Evolutionary conservation across 2,329 filamentous ascomycete species (phyloP).

Genomic region (Zymoseptoria brevis): DNA sequence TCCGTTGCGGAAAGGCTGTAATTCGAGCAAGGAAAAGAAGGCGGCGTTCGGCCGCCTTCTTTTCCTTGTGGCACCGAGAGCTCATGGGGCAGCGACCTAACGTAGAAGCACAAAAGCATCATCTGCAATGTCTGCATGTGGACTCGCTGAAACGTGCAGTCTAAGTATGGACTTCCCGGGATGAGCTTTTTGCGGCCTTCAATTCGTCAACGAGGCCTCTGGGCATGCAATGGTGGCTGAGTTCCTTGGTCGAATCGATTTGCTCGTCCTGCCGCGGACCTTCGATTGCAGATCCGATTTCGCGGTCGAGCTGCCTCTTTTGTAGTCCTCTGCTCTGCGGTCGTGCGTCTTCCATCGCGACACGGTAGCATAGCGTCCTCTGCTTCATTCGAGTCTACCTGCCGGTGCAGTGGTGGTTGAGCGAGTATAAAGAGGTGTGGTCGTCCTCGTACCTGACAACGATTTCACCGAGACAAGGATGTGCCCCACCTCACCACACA

Average conservation of each 20-base stretch:
- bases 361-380: neutral
- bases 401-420: neutral
- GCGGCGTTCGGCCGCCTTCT: neutral
- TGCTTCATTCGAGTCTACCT: neutral
- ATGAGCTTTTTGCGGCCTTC: neutral
- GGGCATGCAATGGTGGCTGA: slow-evolving; percentile 1
- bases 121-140: neutral
- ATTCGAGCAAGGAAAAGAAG: neutral
- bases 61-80: neutral
- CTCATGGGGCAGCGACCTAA: neutral
- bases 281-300: neutral
- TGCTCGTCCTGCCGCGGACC: neutral
- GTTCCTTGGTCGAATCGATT: neutral
- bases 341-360: neutral
- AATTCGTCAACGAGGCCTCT: neutral
- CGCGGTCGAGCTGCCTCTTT: neutral
- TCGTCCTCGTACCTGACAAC: neutral
- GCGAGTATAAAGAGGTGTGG: neutral
- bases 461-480: neutral
- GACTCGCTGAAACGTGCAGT: neutral
- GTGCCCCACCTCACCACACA: neutral
- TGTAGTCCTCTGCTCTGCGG: neutral
- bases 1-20: too few relatives aligned
- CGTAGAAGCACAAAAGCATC: neutral
- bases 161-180: neutral